These are phyloP conservation scores for Sphaerosporella brunnea DNA, from an alignment of 495 filamentous ascomycete species.

Conservation along the genomic window DNA sequence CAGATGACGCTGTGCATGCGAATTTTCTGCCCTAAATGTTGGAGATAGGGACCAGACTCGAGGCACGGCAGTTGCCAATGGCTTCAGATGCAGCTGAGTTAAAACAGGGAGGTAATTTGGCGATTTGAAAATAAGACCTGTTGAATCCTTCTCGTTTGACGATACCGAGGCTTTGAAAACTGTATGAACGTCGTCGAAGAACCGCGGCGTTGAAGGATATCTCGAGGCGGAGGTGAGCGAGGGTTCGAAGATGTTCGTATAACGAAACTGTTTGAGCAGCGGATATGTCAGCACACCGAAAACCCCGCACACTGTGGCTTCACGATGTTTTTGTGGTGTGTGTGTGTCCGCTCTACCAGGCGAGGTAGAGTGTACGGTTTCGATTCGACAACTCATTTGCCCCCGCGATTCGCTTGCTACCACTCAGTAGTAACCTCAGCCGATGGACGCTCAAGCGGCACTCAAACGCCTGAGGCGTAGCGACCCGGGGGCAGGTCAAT, in stretches of 20 bases:
- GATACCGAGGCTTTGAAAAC: constrained; percentile 49
- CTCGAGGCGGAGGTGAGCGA: constrained; percentile 77
- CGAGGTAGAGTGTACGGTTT: too few species aligned
- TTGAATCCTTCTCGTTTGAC: constrained; percentile 14
- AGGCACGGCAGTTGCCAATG: constrained; percentile 68
- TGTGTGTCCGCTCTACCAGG: too few species aligned
- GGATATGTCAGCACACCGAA: constrained; percentile 76
- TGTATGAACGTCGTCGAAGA: constrained; percentile 66
- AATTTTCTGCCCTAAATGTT: constrained; percentile 84
- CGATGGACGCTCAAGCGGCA: too few species aligned
- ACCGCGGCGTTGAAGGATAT: constrained; percentile 64
- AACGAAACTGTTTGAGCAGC: constrained; percentile 87
- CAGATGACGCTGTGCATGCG: constrained; percentile 82
- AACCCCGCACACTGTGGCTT: too few species aligned
- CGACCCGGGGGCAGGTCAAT: too few species aligned
- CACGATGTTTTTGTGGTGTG: too few species aligned
- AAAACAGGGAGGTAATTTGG: constrained; percentile 95
- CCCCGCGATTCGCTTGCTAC: too few species aligned
- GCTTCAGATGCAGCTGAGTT: constrained; percentile 84
- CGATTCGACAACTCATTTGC: too few species aligned
- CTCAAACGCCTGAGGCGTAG: too few species aligned
- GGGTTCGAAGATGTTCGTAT: constrained; percentile 70
- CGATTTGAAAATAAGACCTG: constrained; percentile 50
- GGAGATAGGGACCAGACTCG: constrained; percentile 91
- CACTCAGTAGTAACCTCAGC: too few species aligned